Conservation (phyloP, 441 rosid genomes). For the Pelargonium citronellum region DNA sequence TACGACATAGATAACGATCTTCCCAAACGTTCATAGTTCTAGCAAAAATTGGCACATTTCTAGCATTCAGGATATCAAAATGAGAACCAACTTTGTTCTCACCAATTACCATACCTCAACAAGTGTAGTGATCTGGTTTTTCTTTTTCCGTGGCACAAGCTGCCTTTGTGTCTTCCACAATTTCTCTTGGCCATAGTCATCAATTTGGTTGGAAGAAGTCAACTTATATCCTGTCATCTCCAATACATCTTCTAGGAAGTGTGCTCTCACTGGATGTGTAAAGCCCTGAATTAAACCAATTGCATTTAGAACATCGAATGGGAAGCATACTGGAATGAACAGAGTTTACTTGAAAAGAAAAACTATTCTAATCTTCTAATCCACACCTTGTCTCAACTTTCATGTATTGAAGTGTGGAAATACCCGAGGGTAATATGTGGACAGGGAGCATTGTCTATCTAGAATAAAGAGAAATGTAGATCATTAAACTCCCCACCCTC, state of each 20-base stretch:
- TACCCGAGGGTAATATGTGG: not conserved
- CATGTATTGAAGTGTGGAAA: conserved; percentile 11
- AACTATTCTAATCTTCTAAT: not conserved
- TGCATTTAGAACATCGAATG: conserved; percentile 2
- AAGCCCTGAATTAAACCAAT: conserved; percentile 57
- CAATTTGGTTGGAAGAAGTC: conserved; percentile 86
- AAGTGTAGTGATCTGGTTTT: conserved; percentile 83
- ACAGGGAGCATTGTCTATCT: not conserved
- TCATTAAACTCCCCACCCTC: not conserved
- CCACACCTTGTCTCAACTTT: not conserved
- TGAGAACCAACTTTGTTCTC: not conserved
- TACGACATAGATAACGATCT: not conserved
- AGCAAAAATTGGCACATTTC: not conserved
- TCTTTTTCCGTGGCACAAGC: conserved; percentile 79
- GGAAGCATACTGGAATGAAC: not conserved
- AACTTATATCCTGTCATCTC: conserved; percentile 87
- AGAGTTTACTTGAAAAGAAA: conserved; percentile 6
- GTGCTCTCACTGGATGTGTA: conserved; percentile 76
- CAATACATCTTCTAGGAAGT: conserved; percentile 82
- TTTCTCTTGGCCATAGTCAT: conserved; percentile 98
- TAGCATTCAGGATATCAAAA: not conserved
- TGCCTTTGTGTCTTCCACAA: conserved; percentile 97
- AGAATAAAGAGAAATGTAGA: not conserved
- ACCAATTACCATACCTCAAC: conserved; percentile 63
- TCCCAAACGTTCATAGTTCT: not conserved